Base-by-base conservation (phyloP, 1,139 yeast species). In the Geotrichum carabidarum region DNA sequence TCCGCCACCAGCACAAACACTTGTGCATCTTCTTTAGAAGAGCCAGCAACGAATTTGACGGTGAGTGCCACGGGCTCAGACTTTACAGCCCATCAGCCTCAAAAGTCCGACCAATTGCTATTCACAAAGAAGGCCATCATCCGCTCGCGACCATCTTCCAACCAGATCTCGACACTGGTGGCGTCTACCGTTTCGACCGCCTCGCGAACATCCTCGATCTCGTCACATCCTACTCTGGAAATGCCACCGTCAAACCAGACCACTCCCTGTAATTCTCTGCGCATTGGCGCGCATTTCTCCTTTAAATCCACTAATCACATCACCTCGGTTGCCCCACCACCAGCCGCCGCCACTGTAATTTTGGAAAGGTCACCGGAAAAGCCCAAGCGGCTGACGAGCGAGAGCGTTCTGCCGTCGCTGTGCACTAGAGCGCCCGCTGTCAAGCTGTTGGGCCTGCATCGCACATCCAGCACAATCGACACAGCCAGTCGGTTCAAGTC, bases 371-470 rank as follows among this genome's bases (percentile, higher is more conserved):
- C 47, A 12, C 47, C 47, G 15, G 41, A 34, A 18, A 44, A 44
- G 40, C 31, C 38, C 48, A 32, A 35, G 18, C 30, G 48, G 8
- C 12, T 44, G 32, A 35, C 54, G 4, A 32, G 50, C 17, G 54
- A 51, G 18, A 36, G 47, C 32, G 50, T 51, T 8, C 47, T 51
- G n/a, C 54, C 54, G 2, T 27, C 47, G 7, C 50, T 51, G 8
- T 42, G 44, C 34, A 32, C 27, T n/a, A 27, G 54, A 12, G 44
- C 37, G 4, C 50, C 54, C 18, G 30, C 31, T 8, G 50, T 51
- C 14, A 48, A 48, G 8, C 40, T 42, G 11, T 41, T 44, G 15
- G 48, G 48, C 14, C 35, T 44, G 14, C 38, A 35, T 14, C 40
- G 48, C 22, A 34, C 40, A 15, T 17, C 40, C 9, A 44, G 40